A percentile compares a stretch with the other conserved stretches of the same genome.
Evolutionary conservation across 371 early-diverging fungal genomes (phyloP).

Genomic region (Rhizomucor miehei): DNA sequence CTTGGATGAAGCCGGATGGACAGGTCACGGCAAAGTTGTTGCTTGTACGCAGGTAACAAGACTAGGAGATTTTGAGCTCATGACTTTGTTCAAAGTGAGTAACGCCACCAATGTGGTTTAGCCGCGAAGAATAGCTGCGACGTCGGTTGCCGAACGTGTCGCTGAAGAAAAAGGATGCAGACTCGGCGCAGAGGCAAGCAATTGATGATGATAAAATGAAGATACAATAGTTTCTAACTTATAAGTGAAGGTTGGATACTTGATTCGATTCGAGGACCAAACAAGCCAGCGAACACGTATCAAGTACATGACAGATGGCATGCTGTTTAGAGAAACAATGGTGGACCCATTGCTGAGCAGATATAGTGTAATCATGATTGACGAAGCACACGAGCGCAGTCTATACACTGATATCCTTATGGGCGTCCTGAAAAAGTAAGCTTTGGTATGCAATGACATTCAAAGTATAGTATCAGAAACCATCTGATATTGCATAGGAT

Average conservation of each 20-base stretch:
- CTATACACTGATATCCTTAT: constrained; percentile 85
- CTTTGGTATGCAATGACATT: neutral
- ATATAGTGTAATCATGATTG: constrained; percentile 87
- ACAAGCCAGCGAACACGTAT: constrained; percentile 66
- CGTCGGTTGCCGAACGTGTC: constrained; percentile 94
- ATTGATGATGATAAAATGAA: constrained; percentile 53
- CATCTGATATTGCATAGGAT: constrained; percentile 34
- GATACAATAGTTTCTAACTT: constrained; percentile 22
- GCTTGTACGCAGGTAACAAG: constrained; percentile 69
- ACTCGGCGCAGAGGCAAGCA: constrained; percentile 75
- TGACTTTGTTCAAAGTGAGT: no score
- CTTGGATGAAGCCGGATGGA: constrained; percentile 70
- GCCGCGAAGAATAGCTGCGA: constrained; percentile 97
- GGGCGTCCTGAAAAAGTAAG: constrained; percentile 73
- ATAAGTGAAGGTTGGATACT: constrained; percentile 45
- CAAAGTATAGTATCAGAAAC: neutral
- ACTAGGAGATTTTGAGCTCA: no score
- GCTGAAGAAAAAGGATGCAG: constrained; percentile 85
- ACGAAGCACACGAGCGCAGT: constrained; percentile 93
- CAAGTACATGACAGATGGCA: constrained; percentile 92
- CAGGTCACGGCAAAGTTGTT: constrained; percentile 57
- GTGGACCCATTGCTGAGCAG: constrained; percentile 71
- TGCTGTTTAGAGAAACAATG: constrained; percentile 78
- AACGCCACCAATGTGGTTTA: constrained; percentile 20
- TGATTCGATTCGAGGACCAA: constrained; percentile 77